Base-by-base conservation (phyloP, 129 eudicot species). In the Tagetes patula region DNA sequence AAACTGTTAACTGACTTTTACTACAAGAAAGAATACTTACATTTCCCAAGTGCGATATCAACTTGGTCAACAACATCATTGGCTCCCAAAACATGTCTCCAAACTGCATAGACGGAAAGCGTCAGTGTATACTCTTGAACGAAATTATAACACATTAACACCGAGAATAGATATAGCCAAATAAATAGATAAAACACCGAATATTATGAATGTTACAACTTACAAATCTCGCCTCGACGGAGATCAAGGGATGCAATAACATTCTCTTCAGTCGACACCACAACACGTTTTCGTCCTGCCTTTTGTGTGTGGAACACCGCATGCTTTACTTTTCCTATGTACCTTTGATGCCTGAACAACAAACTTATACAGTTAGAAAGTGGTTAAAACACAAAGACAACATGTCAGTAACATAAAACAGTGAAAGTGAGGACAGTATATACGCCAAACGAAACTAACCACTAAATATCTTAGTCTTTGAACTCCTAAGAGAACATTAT, bases 221-320 rank as follows among this genome's bases (percentile, higher is more conserved):
- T 74, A 92, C 98, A 94, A 65, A 94, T 90, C 78, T 94, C 93
- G 75, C 97, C 99, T 39, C 85, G 89, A n/a, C 99, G 91, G 68
- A 94, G 99, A 86, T 94, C 97, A 69, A 90, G 96, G 10, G 99
- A 90, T 14, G 97, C 97, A 37, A 90, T 55, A 42, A 90, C 97
- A 56, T 90, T 94, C 82, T 94, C 96, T 62, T 94, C 89, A 14
- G 99, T 94, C 12, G 99, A 81, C 9, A 94, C 97, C 30, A 94
- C 71, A 8, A 94, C 97, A 46, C 99, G 96, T 86, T 94, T 94
- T 8, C 99, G 73, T n/a, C 87, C 99, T 39, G 97, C 94, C 87
- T 94, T 94, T 64, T 88, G 99, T 0, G 99, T 94, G 79, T 90
- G 99, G 81, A 95, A 95, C 38, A 91, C 96, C 38, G 99, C 99